phyloP scores from a whole-genome alignment of 345 rosid genomes.

The Erysimum cheiranthoides region DNA sequence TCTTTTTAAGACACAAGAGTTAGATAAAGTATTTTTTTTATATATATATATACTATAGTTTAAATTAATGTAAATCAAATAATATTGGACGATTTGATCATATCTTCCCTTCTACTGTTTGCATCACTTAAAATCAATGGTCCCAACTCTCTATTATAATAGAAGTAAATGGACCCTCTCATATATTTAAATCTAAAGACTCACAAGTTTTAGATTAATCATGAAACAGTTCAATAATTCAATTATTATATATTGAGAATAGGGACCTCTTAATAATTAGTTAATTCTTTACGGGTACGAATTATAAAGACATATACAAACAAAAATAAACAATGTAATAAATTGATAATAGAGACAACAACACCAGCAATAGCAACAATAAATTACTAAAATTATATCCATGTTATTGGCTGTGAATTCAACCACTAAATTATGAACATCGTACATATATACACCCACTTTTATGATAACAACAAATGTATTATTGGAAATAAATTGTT shows the following conservation, averaged over 20 bases:
- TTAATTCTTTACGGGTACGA: slow-evolving; percentile 16
- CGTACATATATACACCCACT: slow-evolving; percentile 35
- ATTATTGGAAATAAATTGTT: slow-evolving; percentile 16
- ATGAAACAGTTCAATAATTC: slow-evolving; percentile 36
- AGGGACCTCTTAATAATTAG: slow-evolving; percentile 25
- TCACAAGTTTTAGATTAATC: slow-evolving; percentile 29
- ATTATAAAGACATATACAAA: slow-evolving; percentile 27
- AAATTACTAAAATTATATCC: slow-evolving; percentile 2
- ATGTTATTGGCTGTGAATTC: slow-evolving; percentile 13
- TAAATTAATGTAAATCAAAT: slow-evolving; percentile 22
- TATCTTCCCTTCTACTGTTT: slow-evolving; percentile 33
- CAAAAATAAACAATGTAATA: slow-evolving; percentile 31
- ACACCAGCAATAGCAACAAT: slow-evolving; percentile 21
- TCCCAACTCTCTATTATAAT: slow-evolving; percentile 36
- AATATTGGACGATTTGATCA: slow-evolving; percentile 40
- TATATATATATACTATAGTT: not conserved
- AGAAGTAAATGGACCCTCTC: slow-evolving; percentile 33
- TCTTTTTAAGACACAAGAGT: slow-evolving; percentile 2
- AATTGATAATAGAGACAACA: slow-evolving; percentile 38
- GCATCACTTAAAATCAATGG: slow-evolving; percentile 40
- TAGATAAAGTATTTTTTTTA: not conserved
- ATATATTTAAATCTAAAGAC: slow-evolving; percentile 27
- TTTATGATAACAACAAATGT: slow-evolving; percentile 16
- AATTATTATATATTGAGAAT: slow-evolving; percentile 32
- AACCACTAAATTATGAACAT: slow-evolving; percentile 40